Conservation (phyloP, 169 alveolate genomes). For the Eimeria acervulina region DNA sequence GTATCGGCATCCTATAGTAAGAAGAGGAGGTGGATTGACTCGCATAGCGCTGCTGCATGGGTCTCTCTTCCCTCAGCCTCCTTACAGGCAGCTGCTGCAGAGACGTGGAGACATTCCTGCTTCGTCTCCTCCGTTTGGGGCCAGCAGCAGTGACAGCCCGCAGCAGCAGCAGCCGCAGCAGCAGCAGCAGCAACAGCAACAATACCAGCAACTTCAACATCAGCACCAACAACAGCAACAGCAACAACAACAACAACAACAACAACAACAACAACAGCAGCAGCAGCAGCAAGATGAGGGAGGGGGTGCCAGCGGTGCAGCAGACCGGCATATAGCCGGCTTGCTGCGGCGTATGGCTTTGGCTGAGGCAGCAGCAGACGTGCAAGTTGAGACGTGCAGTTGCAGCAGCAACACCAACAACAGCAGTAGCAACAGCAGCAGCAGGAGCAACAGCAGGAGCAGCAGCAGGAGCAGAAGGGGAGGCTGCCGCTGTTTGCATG, state of each 20-base stretch:
- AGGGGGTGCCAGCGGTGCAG: background rate
- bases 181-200: background rate
- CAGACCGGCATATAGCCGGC: background rate
- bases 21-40: conserved; percentile 48
- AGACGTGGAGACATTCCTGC: conserved; percentile 47
- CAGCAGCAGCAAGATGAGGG: background rate
- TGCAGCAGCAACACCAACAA: conserved; percentile 58
- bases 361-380: conserved; percentile 58
- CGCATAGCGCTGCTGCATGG: background rate
- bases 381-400: background rate
- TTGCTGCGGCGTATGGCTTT: conserved; percentile 50
- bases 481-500: background rate
- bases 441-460: conserved; percentile 11
- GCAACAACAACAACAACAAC: background rate
- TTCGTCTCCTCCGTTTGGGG: conserved; percentile 38
- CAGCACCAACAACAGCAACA: conserved; percentile 63
- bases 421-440: conserved; percentile 5
- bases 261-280: background rate
- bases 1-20: background rate
- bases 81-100: conserved; percentile 64
- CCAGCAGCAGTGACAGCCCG: conserved; percentile 9
- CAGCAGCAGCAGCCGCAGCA: conserved; percentile 54
- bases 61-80: background rate
- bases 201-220: background rate
- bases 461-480: conserved; percentile 44